Evolutionary conservation across 164 flowering plant genomes (phyloP).

Genomic region (Berberis thunbergii): DNA sequence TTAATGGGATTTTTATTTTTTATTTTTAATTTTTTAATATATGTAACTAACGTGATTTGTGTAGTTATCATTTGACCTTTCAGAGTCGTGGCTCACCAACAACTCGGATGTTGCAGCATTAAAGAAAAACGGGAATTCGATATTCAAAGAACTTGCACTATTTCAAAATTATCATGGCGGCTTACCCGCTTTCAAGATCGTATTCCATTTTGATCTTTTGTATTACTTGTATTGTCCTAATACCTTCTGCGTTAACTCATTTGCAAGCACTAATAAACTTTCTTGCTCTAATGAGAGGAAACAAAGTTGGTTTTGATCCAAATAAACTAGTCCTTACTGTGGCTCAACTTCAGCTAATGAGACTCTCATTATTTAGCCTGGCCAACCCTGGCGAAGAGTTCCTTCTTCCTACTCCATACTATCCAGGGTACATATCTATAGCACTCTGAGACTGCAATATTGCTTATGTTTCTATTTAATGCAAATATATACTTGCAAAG

Average conservation of each 20-base stretch:
- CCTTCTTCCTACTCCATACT: conserved; percentile 87
- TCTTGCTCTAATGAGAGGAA: conserved; percentile 63
- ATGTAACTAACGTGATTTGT: too few relatives aligned
- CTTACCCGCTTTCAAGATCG: conserved; percentile 63
- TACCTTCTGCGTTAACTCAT: too few relatives aligned
- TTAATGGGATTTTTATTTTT: too few relatives aligned
- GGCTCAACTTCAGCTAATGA: conserved; percentile 93
- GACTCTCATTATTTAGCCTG: conserved; percentile 70
- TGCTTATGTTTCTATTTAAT: too few relatives aligned
- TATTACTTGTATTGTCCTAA: too few relatives aligned
- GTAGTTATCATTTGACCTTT: too few relatives aligned
- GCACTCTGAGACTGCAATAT: too few relatives aligned
- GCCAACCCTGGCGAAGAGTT: conserved; percentile 78
- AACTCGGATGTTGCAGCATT: conserved; percentile 66
- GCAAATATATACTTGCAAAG: too few relatives aligned
- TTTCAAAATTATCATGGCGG: conserved; percentile 83
- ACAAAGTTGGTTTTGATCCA: conserved; percentile 59
- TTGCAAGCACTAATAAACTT: conserved; percentile 61
- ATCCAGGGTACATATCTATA: conserved; percentile 54
- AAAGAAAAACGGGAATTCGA: conserved; percentile 33
- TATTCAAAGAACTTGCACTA: conserved; percentile 21
- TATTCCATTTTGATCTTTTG: conserved; percentile 9
- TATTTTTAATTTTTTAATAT: too few relatives aligned
- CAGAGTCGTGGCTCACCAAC: too few relatives aligned
- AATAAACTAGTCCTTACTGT: conserved; percentile 61